Evolutionary conservation across 345 rosid genomes (phyloP), one percentile per base, ranked within the genome.

Genomic region (Brassica cretica): DNA sequence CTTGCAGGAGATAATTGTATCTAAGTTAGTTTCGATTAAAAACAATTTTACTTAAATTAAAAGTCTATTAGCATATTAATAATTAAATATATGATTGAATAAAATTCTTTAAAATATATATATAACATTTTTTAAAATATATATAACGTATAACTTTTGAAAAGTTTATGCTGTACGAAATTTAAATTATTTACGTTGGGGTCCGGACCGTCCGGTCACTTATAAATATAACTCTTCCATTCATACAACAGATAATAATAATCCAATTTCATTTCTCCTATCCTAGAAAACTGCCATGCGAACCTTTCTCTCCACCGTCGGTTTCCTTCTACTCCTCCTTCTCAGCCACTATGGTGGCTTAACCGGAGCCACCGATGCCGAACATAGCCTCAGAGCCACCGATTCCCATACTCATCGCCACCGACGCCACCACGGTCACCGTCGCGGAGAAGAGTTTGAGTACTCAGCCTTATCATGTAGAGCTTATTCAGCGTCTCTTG

Each of bases 391-490:
- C 5, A 69, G 49, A 69, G 70, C 75, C 41, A 69, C 78, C 2
- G 82, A 79, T 53, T 25, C 30, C 2, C 70, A 73, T 14, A 67
- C 0, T 15, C 82, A 79, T 60, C 77, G 73, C 32, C 81, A 73
- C 24, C 77, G 58, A 8, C 68, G 46, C 49, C 6, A 64, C 87
- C 96, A 27, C 87, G 86, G 72, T 27, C 81, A 72, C 44, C 85
- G 76, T 86, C 89, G 56, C 77, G 39, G 70, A 32, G 86, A 73
- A 14, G 66, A 46, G 35, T 82, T 87, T 0, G 79, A 80, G 66
- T 90, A 88, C 80, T 30, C 79, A 1, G 93, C 94, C 9, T 64
- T 86, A n/a, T 83, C 82, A 1, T 90, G 97, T 82, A 87, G 98
- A 8, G 88, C 87, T 9, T 87, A 94, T 83, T 88, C 81, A 29